Evolutionary conservation across 768 basidiomycete species (phyloP).

Genomic region (Sarcomyxa edulis): DNA sequence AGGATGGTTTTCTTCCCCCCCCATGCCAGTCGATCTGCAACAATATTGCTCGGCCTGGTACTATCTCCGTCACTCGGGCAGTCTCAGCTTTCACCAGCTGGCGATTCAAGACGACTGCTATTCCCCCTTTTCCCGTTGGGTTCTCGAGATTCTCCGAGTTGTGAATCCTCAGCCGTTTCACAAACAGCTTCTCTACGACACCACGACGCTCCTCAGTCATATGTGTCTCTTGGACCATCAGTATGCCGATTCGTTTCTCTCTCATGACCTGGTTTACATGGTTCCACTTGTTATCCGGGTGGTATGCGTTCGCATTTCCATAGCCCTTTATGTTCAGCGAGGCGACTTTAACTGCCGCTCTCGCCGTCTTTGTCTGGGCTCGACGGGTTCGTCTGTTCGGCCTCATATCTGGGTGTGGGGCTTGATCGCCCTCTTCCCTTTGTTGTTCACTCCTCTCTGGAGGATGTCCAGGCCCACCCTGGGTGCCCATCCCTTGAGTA

Average conservation of each 20-base stretch:
- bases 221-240: conserved; percentile 27
- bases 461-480: too few relatives aligned
- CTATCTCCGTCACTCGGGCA: conserved; percentile 6
- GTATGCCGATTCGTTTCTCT: conserved; percentile 18
- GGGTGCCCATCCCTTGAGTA: too few relatives aligned
- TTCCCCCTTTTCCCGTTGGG: conserved; percentile 19
- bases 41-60: conserved; percentile 22
- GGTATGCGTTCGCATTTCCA: background rate
- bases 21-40: conserved; percentile 13
- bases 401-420: too few relatives aligned
- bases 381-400: too few relatives aligned
- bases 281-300: conserved; percentile 15
- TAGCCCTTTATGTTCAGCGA: conserved; percentile 19
- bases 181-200: conserved; percentile 6
- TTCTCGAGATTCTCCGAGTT: conserved; percentile 9
- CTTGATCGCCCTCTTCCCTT: too few relatives aligned
- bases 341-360: conserved; percentile 11
- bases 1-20: conserved; percentile 16
- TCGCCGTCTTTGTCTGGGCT: conserved; percentile 5
- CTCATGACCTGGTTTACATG: conserved; percentile 21
- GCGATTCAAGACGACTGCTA: conserved; percentile 30
- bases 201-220: conserved; percentile 10
- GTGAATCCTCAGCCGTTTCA: conserved; percentile 12
- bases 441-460: too few relatives aligned
- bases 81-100: conserved; percentile 12